phyloP scores from a whole-genome alignment of 192 early-diverging fungal genomes.

The Coemansia sp. region DNA sequence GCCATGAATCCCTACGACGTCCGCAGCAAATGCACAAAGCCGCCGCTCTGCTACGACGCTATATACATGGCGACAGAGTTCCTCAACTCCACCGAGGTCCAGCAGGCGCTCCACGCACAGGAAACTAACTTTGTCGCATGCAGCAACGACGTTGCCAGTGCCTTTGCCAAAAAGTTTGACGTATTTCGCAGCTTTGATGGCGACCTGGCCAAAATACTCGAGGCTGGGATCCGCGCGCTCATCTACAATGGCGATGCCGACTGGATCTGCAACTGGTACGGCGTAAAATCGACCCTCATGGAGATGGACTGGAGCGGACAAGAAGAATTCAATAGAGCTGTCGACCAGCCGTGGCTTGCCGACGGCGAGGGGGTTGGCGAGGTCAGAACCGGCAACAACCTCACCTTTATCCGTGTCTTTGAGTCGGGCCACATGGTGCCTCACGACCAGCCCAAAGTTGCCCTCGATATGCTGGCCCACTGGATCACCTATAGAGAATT shows the following conservation, averaged over 20 bases:
- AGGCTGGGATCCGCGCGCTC: constrained; percentile 66
- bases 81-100: constrained; percentile 64
- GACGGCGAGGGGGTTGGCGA: constrained; percentile 53
- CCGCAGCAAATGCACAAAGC: constrained; percentile 69
- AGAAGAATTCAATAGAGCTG: constrained; percentile 59
- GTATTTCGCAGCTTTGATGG: constrained; percentile 65
- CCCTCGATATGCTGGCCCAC: constrained; percentile 73
- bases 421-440: constrained; percentile 86
- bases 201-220: constrained; percentile 60
- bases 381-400: constrained; percentile 54
- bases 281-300: constrained; percentile 75
- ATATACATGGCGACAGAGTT: constrained; percentile 62
- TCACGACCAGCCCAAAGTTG: constrained; percentile 74
- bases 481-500: no score
- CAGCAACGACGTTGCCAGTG: constrained; percentile 60
- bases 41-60: constrained; percentile 70
- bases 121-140: constrained; percentile 61
- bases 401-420: constrained; percentile 79
- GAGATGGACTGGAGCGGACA: constrained; percentile 78
- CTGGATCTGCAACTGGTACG: constrained; percentile 82
- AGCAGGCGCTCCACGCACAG: constrained; percentile 62
- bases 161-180: constrained; percentile 73
- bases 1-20: constrained; percentile 90
- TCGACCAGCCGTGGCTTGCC: constrained; percentile 67
- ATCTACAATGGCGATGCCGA: constrained; percentile 90